Evolutionary conservation across 2,329 filamentous ascomycete genomes (phyloP), one percentile per base, ranked within the genome.

Genomic region (Blastomyces gilchristii): DNA sequence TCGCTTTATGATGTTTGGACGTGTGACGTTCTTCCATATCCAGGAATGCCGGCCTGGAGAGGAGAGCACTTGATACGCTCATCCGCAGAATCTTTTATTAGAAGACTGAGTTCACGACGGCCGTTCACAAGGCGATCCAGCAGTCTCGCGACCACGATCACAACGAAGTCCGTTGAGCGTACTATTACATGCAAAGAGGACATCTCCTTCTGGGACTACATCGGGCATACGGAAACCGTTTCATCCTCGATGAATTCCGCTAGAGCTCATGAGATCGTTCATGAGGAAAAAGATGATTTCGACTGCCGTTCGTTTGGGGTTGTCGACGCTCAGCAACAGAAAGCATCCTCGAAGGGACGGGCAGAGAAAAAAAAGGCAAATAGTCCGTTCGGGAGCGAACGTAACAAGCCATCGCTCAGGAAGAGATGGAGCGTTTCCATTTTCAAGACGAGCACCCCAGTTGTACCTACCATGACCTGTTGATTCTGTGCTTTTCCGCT

Each of bases 61-160:
- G 85, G 78, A 77, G 88, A 96, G 69, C 85, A 89, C 70, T 79
- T 90, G 3, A 87, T 94, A 57, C 83, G 89, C 60, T 85, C 84
- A 50, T 91, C 88, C n/a, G 89, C 91, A 14, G 91, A 90, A 45
- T 89, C 89, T 0, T 85, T 96, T 71, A 96, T 96, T 78, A 84
- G 91, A 61, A 95, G 92, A 72, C 82, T 97, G 66, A 96, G 90
- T 74, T 87, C 90, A 70, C 83, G 89, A 16, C 87, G 84, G 67
- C 88, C 88, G 58, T 92, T 95, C 71, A 83, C 85, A 47, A 89
- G 87, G 68, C 85, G 88, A 63, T 88, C 89, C 0, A 81, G 80
- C 49, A 89, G 87, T 67, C 69, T 81, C 56, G 75, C 77, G 25
- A 67, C 68, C 25, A 62, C 63, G 11, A 67, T 68, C 31, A 65